phyloP scores from a whole-genome alignment of 192 early-diverging fungal species.

The Oehlia diaphana region DNA sequence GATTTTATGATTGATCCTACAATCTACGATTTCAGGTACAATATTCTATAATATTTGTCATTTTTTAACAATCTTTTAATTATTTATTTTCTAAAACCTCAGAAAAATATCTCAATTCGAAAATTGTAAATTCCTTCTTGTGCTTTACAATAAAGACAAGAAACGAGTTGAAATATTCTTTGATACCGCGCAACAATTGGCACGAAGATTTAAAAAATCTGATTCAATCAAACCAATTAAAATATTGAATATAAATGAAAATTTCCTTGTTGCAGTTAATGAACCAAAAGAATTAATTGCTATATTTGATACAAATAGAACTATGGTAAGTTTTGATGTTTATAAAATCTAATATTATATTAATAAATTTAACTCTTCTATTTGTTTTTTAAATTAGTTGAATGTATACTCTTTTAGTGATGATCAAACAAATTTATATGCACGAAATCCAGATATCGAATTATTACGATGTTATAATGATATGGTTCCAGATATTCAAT shows the following conservation, averaged over 20 bases:
- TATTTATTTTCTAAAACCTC: too few relatives aligned
- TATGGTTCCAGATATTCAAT: not conserved
- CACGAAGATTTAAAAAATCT: not conserved
- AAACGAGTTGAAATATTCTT: not conserved
- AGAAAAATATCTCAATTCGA: not conserved
- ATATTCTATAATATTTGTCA: not conserved
- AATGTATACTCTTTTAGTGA: constrained; percentile 20
- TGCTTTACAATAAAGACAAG: not conserved
- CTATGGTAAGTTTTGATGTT: not conserved
- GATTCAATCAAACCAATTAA: not conserved
- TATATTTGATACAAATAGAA: not conserved
- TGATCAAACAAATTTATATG: not conserved
- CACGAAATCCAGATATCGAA: constrained; percentile 13
- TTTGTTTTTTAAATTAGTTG: not conserved
- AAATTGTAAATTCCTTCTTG: not conserved
- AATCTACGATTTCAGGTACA: constrained; percentile 1
- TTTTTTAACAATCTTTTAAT: not conserved
- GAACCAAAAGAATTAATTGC: constrained; percentile 25
- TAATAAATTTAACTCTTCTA: not conserved
- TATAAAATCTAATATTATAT: not conserved
- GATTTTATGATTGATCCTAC: not conserved
- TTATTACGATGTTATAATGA: constrained; percentile 17
- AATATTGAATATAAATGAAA: not conserved
- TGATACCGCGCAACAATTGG: not conserved
- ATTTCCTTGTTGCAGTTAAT: constrained; percentile 12